Evolutionary conservation across 345 rosid genomes (phyloP).

Genomic region (Bruguiera gymnorhiza): DNA sequence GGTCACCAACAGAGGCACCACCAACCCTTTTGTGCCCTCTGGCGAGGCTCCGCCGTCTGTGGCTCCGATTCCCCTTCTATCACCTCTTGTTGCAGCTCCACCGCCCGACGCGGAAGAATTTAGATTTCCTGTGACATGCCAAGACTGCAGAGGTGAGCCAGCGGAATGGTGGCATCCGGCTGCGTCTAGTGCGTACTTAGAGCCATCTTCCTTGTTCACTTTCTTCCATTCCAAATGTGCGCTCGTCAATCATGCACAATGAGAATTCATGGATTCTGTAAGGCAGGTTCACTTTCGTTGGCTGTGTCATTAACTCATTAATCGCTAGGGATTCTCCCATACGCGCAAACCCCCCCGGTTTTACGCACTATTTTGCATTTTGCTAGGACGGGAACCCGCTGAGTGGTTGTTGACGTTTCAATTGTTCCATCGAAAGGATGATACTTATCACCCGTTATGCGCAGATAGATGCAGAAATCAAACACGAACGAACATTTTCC

Average conservation of each 20-base stretch:
- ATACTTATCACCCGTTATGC: too few relatives aligned
- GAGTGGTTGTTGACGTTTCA: too few relatives aligned
- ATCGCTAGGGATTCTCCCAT: too few relatives aligned
- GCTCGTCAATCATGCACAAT: constrained; percentile 37
- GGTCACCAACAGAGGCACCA: neutral
- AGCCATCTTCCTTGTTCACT: constrained; percentile 29
- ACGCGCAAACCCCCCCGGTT: too few relatives aligned
- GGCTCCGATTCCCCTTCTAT: constrained; percentile 49
- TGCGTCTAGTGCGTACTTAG: constrained; percentile 17
- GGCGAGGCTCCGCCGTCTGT: neutral
- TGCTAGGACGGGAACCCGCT: too few relatives aligned
- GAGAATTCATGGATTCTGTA: neutral
- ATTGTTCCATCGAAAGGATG: too few relatives aligned
- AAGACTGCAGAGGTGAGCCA: neutral
- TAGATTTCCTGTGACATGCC: constrained; percentile 11
- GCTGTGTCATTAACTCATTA: too few relatives aligned
- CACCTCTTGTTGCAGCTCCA: constrained; percentile 46
- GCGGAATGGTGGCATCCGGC: constrained; percentile 15
- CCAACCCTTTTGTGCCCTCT: neutral
- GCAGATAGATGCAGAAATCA: too few relatives aligned
- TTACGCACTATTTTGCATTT: too few relatives aligned
- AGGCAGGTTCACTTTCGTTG: constrained; percentile 3
- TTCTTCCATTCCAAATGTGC: constrained; percentile 46
- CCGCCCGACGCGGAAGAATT: constrained; percentile 21
- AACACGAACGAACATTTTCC: too few relatives aligned